Base-by-base conservation (phyloP, 2,329 filamentous ascomycete species). In the Cladophialophora psammophila region DNA sequence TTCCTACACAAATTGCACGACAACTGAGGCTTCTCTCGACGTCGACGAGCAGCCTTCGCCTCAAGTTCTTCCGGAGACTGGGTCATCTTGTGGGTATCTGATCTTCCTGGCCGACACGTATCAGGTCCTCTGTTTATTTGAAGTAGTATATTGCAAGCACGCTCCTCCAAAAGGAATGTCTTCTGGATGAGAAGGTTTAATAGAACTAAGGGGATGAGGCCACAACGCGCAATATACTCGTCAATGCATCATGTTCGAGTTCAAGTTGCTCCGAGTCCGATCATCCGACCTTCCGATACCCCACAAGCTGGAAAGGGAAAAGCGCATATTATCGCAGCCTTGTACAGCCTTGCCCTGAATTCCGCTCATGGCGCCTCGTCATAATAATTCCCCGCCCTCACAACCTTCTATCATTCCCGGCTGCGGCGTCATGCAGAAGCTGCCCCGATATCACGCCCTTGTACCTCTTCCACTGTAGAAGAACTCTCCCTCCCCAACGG, bases 21-120 rank as follows among this genome's bases (percentile, higher is more conserved):
- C 31, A 66, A 55, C 36, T 66, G 64, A 36, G 64, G 64, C 55
- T 66, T 66, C 42, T 66, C 53, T 53, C 64, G 38, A 20, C 64
- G 64, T 9, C 64, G 52, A 20, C 64, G 59, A 15, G 54, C 59
- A 9, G 64, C 59, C 38, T 59, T 59, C 6, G 55, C 55, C 2
- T 65, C 45, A 31, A 35, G 34, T 50, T 63, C 50, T 32, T 63
- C 32, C 38, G n/a, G 34, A 26, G 45, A 31, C 35, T 26, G 34
- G 8, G 34, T 34, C 59, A 61, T 61, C 18, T 36, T 55, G 31
- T 26, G 31, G 32, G 13, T 26, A 36, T n/a, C 7, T 1, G 31
- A 34, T 35, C 31, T 32, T 53, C 9, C n/a, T 13, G n/a, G 4
- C 15, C 10, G 8, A 34, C 8, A 54, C 26, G 26, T 12, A 54